These are phyloP conservation scores for Stellera chamaejasme DNA, from an alignment of 345 rosid species.

Conservation along the genomic window DNA sequence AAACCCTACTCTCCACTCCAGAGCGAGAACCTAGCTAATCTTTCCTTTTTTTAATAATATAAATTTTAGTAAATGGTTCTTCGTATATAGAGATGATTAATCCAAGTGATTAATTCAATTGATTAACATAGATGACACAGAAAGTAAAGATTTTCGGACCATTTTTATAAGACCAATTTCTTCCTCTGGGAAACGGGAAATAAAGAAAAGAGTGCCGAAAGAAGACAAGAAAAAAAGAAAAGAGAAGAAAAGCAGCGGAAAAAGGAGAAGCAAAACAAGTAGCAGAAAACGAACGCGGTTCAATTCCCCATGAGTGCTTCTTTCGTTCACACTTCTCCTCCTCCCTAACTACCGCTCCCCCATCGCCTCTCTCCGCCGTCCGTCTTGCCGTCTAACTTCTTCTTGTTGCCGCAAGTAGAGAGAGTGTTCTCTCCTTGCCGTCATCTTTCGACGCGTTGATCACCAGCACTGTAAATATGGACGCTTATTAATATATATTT, in stretches of 20 bases:
- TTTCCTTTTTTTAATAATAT: too few species aligned
- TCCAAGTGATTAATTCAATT: too few species aligned
- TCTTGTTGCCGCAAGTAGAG: not conserved
- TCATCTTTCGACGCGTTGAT: not conserved
- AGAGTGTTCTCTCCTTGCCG: not conserved
- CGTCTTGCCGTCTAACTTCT: not conserved
- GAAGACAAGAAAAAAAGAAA: not conserved
- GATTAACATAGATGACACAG: too few species aligned
- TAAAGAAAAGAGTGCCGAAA: too few species aligned
- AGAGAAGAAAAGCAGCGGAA: not conserved
- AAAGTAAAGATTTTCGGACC: not conserved
- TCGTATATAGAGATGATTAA: too few species aligned
- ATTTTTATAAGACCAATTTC: too few species aligned
- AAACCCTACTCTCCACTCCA: too few species aligned
- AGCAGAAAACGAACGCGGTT: constrained; percentile 26
- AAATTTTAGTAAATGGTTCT: too few species aligned
- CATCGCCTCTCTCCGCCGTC: not conserved
- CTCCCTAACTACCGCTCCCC: constrained; percentile 3
- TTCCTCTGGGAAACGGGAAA: not conserved
- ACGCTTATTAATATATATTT: not conserved
- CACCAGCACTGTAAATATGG: constrained; percentile 3
- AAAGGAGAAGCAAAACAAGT: too few species aligned
- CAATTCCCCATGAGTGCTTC: constrained; percentile 37
- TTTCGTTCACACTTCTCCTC: not conserved
- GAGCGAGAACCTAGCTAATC: too few species aligned